These are phyloP conservation scores for Crithidia fasciculata DNA, from an alignment of 208 protist genomes.

Conservation along the genomic window DNA sequence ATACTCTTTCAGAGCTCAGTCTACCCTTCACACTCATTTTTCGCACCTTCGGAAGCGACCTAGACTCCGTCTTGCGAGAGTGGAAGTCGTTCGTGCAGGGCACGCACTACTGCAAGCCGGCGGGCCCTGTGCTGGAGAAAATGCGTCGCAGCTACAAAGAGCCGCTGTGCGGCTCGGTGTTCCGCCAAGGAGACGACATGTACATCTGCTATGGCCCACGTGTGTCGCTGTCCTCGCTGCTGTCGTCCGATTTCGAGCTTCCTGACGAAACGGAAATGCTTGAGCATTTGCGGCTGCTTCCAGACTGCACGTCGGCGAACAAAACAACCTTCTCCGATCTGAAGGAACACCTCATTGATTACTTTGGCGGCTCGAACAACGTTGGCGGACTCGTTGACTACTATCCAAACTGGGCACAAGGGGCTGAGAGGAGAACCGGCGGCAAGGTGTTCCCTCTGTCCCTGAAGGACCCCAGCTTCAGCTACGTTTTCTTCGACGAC, in stretches of 20 bases:
- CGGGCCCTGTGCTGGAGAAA: conserved; percentile 48
- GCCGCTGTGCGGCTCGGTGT: conserved; percentile 73
- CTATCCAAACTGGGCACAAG: conserved; percentile 87
- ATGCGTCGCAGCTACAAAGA: conserved; percentile 47
- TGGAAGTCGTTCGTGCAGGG: conserved; percentile 82
- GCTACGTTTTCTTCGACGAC: conserved; percentile 90
- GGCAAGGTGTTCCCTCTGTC: conserved; percentile 86
- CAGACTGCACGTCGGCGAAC: conserved; percentile 47
- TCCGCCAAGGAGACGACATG: conserved; percentile 57
- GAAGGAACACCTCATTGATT: conserved; percentile 56
- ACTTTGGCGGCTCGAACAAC: conserved; percentile 55
- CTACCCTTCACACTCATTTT: conserved; percentile 91
- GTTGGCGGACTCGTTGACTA: conserved; percentile 89
- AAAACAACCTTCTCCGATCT: conserved; percentile 60
- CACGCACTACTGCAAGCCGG: conserved; percentile 67
- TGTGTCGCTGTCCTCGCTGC: conserved; percentile 50
- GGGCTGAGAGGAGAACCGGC: conserved; percentile 68
- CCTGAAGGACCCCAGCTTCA: conserved; percentile 32
- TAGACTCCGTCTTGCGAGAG: conserved; percentile 73
- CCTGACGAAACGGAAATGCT: conserved; percentile 25
- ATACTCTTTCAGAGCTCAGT: conserved; percentile 75
- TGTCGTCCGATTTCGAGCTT: conserved; percentile 34
- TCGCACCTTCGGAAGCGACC: conserved; percentile 87
- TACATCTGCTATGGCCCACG: conserved; percentile 77
- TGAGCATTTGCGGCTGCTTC: conserved; percentile 42